A percentile compares a stretch with the other conserved stretches of the same genome.
Evolutionary conservation across 768 basidiomycete genomes (phyloP).

Genomic region (Multifurca ochricompacta): DNA sequence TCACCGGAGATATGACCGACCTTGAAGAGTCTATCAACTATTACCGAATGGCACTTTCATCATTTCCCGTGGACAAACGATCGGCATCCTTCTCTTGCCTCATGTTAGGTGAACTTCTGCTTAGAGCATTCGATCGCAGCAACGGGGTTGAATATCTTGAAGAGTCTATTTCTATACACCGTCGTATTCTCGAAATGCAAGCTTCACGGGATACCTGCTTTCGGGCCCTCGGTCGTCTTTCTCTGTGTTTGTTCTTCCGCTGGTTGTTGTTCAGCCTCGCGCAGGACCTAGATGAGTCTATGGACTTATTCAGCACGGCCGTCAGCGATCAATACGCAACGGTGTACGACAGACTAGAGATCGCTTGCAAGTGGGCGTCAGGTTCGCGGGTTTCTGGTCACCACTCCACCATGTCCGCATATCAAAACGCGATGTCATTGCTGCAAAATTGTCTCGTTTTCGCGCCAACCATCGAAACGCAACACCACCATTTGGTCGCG

Average conservation of each 20-base stretch:
- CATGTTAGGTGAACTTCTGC: background rate
- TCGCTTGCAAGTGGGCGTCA: background rate
- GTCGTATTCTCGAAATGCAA: background rate
- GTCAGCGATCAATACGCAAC: background rate
- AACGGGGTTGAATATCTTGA: background rate
- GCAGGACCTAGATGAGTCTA: background rate
- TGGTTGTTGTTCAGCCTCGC: background rate
- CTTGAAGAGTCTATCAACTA: too few relatives aligned
- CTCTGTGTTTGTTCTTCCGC: too few relatives aligned
- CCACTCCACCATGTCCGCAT: background rate
- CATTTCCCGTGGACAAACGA: too few relatives aligned
- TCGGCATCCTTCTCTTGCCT: too few relatives aligned
- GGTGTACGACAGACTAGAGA: background rate
- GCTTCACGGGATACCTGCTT: background rate
- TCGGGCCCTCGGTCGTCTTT: background rate
- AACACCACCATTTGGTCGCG: background rate
- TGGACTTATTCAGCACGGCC: background rate
- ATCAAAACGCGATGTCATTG: background rate
- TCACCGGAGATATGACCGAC: too few relatives aligned
- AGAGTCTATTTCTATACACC: background rate
- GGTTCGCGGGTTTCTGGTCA: background rate
- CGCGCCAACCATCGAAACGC: background rate
- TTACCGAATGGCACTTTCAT: too few relatives aligned
- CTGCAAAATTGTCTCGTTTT: background rate
- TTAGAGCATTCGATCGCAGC: background rate